Percentiles rank a stretch among this genome's conserved stretches.
Conservation (phyloP, 805 yeast genomes). For the Blastobotrys peoriensis region DNA sequence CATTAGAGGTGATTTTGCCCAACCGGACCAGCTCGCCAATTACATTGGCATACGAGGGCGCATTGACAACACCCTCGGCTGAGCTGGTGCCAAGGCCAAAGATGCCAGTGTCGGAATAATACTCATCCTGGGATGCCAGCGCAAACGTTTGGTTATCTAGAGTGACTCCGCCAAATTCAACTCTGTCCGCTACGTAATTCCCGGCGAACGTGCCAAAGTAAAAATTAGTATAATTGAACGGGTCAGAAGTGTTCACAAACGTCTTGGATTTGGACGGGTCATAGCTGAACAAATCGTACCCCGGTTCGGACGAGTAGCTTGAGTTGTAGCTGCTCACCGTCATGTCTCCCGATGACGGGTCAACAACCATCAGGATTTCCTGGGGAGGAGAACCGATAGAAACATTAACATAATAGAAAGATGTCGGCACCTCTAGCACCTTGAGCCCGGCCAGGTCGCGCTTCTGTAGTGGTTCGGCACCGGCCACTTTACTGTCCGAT, state of each 20-base stretch:
- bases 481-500: too few relatives aligned
- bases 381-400: conserved; percentile 52
- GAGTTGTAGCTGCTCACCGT: conserved; percentile 39
- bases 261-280: conserved; percentile 3
- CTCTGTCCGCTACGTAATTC: conserved; percentile 9
- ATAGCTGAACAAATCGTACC: conserved; percentile 4
- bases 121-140: conserved; percentile 5
- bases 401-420: conserved; percentile 17
- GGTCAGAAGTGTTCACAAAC: background rate
- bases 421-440: background rate
- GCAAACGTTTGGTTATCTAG: conserved; percentile 9
- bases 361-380: conserved; percentile 47
- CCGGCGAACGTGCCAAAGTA: conserved; percentile 11
- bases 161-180: conserved; percentile 3
- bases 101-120: conserved; percentile 8
- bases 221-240: conserved; percentile 9
- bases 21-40: background rate
- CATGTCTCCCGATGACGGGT: conserved; percentile 65
- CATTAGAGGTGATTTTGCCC: background rate
- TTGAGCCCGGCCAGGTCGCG: background rate
- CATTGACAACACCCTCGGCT: conserved; percentile 1
- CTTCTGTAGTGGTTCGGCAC: too few relatives aligned
- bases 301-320: background rate
- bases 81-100: conserved; percentile 12
- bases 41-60: background rate